phyloP scores from a whole-genome alignment of 768 basidiomycete genomes.

The Mycena galericulata region DNA sequence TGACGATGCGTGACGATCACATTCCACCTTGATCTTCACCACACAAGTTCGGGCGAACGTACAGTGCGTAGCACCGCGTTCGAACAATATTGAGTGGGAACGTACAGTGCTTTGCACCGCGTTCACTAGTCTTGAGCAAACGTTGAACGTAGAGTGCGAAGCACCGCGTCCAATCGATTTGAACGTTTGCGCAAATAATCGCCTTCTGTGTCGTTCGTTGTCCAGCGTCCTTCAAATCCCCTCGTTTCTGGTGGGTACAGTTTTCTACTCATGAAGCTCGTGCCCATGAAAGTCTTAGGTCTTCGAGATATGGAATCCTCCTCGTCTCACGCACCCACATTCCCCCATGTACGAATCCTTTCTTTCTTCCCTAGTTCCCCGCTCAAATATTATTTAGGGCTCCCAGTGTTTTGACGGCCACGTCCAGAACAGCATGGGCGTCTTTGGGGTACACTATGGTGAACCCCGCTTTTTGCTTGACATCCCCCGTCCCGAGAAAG shows the following conservation, averaged over 20 bases:
- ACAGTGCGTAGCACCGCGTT: constrained; percentile 28
- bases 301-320: constrained; percentile 19
- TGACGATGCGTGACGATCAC: constrained; percentile 13
- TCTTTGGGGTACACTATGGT: constrained; percentile 32
- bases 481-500: constrained; percentile 18
- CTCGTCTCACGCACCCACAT: not conserved
- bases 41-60: constrained; percentile 10
- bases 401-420: constrained; percentile 22
- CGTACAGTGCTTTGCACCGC: constrained; percentile 14
- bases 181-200: not conserved
- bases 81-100: constrained; percentile 9
- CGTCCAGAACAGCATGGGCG: constrained; percentile 17
- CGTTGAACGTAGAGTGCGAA: constrained; percentile 11
- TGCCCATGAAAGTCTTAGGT: constrained; percentile 8
- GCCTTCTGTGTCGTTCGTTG: not conserved
- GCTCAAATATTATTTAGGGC: not conserved
- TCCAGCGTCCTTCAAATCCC: not conserved
- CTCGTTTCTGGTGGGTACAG: constrained; percentile 9
- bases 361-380: not conserved
- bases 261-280: constrained; percentile 7
- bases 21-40: not conserved
- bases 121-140: constrained; percentile 7
- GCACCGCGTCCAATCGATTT: constrained; percentile 19
- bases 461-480: constrained; percentile 22
- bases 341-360: constrained; percentile 12